phyloP scores from a whole-genome alignment of 495 filamentous ascomycete genomes.

The Neurospora pannonica region DNA sequence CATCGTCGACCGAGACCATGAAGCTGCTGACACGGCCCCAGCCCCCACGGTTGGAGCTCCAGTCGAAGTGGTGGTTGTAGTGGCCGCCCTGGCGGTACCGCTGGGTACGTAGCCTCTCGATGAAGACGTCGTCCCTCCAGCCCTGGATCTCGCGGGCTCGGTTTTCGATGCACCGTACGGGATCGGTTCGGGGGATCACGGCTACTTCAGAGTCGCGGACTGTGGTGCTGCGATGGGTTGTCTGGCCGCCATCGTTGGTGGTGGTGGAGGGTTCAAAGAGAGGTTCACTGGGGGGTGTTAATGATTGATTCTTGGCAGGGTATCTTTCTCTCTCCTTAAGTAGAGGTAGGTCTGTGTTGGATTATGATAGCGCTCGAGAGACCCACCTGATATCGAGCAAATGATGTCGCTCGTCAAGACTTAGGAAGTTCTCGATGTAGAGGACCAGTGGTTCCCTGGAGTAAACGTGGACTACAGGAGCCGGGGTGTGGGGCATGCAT shows the following conservation, averaged over 20 bases:
- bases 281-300: conserved; percentile 20
- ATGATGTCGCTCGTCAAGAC: conserved; percentile 24
- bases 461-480: conserved; percentile 28
- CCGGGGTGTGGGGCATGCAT: conserved; percentile 16
- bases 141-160: conserved; percentile 34
- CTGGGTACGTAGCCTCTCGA: conserved; percentile 36
- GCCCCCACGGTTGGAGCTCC: conserved; percentile 28
- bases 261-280: conserved; percentile 34
- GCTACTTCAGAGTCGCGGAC: conserved; percentile 40
- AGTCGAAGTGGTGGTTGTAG: conserved; percentile 39
- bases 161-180: conserved; percentile 35
- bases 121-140: conserved; percentile 35
- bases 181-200: conserved; percentile 30
- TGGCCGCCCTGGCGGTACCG: conserved; percentile 31
- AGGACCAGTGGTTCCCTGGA: conserved; percentile 35
- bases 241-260: conserved; percentile 29
- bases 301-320: not conserved
- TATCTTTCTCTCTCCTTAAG: too few relatives aligned
- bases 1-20: conserved; percentile 35
- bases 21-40: conserved; percentile 41
- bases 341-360: too few relatives aligned
- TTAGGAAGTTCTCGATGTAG: conserved; percentile 37
- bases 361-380: not conserved
- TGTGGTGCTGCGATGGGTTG: conserved; percentile 20
- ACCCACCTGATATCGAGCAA: conserved; percentile 34